Evolutionary conservation across 257 asterid genomes (phyloP).

Genomic region (Schizonepeta tenuifolia): DNA sequence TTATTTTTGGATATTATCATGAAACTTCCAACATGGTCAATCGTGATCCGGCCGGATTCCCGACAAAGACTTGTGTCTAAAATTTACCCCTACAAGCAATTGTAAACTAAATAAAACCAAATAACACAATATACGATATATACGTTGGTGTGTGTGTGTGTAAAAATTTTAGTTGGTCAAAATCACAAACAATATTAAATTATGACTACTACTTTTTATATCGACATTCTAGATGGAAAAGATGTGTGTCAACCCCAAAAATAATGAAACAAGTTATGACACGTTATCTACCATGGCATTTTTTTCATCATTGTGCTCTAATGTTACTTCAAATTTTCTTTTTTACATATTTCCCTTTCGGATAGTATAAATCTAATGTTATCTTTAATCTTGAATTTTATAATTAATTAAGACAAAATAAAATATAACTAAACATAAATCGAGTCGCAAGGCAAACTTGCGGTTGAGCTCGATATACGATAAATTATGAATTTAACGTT

Average conservation of each 20-base stretch:
- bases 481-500: too few relatives aligned
- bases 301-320: conserved; percentile 7
- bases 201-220: conserved; percentile 31
- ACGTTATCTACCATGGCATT: conserved; percentile 27
- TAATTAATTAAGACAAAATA: too few relatives aligned
- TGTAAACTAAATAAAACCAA: not conserved
- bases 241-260: conserved; percentile 40
- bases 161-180: conserved; percentile 26
- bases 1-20: conserved; percentile 6
- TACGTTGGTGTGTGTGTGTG: not conserved
- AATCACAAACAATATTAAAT: conserved; percentile 18
- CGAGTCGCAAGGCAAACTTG: too few relatives aligned
- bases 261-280: conserved; percentile 33
- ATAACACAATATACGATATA: not conserved
- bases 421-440: too few relatives aligned
- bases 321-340: not conserved
- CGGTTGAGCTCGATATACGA: too few relatives aligned
- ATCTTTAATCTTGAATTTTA: too few relatives aligned
- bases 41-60: conserved; percentile 33
- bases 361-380: too few relatives aligned
- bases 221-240: conserved; percentile 38
- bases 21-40: conserved; percentile 33
- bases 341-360: too few relatives aligned
- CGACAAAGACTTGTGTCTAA: conserved; percentile 32
- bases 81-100: conserved; percentile 14